Conservation (phyloP, 2,329 filamentous ascomycete genomes). For the Colletotrichum sojae region DNA sequence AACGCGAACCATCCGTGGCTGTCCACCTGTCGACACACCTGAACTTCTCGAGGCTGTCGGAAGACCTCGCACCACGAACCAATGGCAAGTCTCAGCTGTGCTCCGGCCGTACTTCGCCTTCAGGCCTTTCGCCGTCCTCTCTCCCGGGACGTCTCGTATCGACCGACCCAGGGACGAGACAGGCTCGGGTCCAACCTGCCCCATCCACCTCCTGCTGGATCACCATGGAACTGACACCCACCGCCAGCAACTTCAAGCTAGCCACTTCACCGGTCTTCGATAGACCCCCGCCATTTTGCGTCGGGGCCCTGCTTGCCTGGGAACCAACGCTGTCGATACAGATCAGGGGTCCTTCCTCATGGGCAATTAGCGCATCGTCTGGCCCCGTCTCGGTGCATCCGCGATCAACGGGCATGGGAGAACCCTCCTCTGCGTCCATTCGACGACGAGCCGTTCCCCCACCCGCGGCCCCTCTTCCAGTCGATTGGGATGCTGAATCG, state of each 20-base stretch:
- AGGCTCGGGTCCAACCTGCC: conserved; percentile 3
- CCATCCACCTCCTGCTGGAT: conserved; percentile 16
- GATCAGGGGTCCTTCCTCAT: conserved; percentile 40
- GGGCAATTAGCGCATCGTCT: conserved; percentile 34
- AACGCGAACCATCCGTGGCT: conserved; percentile 13
- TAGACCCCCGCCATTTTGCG: background rate
- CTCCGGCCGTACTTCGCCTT: conserved; percentile 10
- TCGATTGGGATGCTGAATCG: conserved; percentile 40
- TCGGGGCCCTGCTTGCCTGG: background rate
- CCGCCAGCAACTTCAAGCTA: conserved; percentile 10
- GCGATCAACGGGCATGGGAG: conserved; percentile 32
- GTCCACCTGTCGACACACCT: conserved; percentile 20
- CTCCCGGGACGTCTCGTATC: conserved; percentile 29
- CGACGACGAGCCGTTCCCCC: conserved; percentile 11
- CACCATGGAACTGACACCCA: conserved; percentile 5
- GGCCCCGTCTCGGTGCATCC: conserved; percentile 40
- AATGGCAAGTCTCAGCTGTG: conserved; percentile 5
- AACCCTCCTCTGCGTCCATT: conserved; percentile 20
- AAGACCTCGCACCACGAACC: conserved; percentile 11
- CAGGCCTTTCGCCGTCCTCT: conserved; percentile 3
- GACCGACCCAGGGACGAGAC: conserved; percentile 12
- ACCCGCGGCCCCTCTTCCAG: conserved; percentile 30
- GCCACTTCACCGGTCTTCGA: conserved; percentile 22
- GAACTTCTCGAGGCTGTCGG: background rate
- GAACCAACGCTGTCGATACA: conserved; percentile 31